Base-by-base conservation (phyloP, 2,329 filamentous ascomycete genomes). In the Dothideomycetes sp. region DNA sequence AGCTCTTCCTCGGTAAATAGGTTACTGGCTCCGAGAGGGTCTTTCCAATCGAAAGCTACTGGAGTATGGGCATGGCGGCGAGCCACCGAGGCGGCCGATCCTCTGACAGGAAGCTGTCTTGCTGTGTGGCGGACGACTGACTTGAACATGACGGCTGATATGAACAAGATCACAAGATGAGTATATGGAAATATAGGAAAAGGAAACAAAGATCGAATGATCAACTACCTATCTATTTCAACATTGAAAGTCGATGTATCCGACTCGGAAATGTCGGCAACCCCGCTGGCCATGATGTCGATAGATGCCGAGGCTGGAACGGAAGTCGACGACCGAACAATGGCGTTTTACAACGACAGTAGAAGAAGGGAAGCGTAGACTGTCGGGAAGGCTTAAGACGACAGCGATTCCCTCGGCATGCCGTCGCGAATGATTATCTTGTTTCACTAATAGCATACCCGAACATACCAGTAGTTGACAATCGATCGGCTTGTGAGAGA, bases 1-100 rank as follows among this genome's bases (percentile, higher is more conserved):
- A 85, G 59, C 63, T 98, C 91, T 45, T 98, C 91, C 50, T 94
- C 84, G 1, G 87, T 94, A 54, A 87, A 74, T 31, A 94, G 65
- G 55, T 78, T 82, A 54, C 78, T 79, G 24, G 80, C 71, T 18
- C 73, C 74, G 44, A 98, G 69, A 15, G 91, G 88, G 58, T 98
- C 91, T 60, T 91, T 76, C 89, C 91, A 98, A 61, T 94, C 79
- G 61, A 95, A 96, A 4, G 61, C 41, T 18, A 61, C 60, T 20
- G 65, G 63, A 23, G 67, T 54, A 46, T 62, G 63, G 12, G 63
- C 54, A 55, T 63, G 53, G 32, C 66, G 63, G 38, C 58, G 64
- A 39, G 49, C 49, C 31, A 53, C 54, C 44, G 40, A 45, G 43
- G 48, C 34, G 53, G 54, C 46, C 47, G 50, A 47, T 52, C 57